These are phyloP conservation scores for Oryza officinalis DNA, from an alignment of 176 grass and related monocot species.

Conservation along the genomic window DNA sequence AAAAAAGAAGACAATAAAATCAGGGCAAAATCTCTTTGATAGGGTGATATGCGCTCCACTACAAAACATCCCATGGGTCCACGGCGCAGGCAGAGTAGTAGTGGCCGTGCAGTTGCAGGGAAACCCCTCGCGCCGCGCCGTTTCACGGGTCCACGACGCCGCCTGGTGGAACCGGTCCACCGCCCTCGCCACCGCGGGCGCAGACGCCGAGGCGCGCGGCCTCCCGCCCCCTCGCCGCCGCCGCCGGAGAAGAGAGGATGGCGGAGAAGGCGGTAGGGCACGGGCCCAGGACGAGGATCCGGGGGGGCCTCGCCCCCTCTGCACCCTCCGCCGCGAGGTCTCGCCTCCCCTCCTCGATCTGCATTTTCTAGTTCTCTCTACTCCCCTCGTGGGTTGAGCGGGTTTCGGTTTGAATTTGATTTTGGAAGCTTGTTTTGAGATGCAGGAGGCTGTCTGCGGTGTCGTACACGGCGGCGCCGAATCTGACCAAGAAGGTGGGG, in stretches of 20 bases:
- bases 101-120: constrained; percentile 1
- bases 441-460: constrained; percentile 48
- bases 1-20: not conserved
- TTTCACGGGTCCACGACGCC: constrained; percentile 46
- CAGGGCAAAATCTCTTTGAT: not conserved
- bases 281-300: constrained; percentile 31
- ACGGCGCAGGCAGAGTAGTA: not conserved
- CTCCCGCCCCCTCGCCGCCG: constrained; percentile 15
- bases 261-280: constrained; percentile 44
- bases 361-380: constrained; percentile 24
- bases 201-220: not conserved
- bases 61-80: constrained; percentile 22
- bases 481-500: constrained; percentile 48
- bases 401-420: not conserved
- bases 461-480: constrained; percentile 42
- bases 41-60: not conserved
- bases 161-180: constrained; percentile 41
- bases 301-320: constrained; percentile 41
- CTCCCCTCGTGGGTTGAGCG: too few relatives aligned
- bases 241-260: constrained; percentile 39
- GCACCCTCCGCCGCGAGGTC: constrained; percentile 49
- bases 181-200: not conserved
- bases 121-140: not conserved
- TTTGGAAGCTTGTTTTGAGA: not conserved
- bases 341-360: constrained; percentile 43